Evolutionary conservation across 208 protist genomes (phyloP).

Genomic region (Acanthamoeba polyphaga): DNA sequence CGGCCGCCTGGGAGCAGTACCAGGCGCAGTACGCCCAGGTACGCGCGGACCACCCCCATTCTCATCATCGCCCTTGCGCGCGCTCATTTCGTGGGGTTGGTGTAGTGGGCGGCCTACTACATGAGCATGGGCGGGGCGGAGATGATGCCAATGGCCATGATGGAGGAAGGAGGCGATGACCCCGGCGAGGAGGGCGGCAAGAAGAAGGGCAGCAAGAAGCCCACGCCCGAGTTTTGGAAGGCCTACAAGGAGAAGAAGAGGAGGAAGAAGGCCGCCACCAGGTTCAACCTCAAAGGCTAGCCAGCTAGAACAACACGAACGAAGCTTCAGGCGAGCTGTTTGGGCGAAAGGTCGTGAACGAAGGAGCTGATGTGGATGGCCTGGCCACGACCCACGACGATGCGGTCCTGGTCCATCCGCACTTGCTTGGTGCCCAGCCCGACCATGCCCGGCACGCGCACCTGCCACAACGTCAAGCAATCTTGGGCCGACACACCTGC

Average conservation of each 20-base stretch:
- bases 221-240: slow-evolving; percentile 63
- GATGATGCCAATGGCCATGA: not conserved
- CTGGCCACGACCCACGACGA: not conserved
- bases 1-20: slow-evolving; percentile 10
- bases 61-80: not conserved
- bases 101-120: not conserved
- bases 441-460: not conserved
- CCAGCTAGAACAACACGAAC: not conserved
- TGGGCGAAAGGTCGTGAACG: not conserved
- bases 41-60: too few relatives aligned
- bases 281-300: slow-evolving; percentile 61
- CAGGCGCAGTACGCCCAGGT: slow-evolving; percentile 22
- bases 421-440: not conserved
- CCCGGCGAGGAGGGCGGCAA: not conserved
- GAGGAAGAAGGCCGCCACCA: slow-evolving; percentile 62
- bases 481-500: too few relatives aligned
- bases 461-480: not conserved
- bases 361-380: not conserved
- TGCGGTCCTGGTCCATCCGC: slow-evolving; percentile 23
- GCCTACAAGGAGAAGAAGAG: slow-evolving; percentile 67
- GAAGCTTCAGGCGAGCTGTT: not conserved
- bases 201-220: slow-evolving; percentile 28
- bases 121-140: not conserved
- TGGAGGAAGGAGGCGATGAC: not conserved
- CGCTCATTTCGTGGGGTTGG: not conserved